Base-by-base conservation (phyloP, 768 basidiomycete species). In the Lactarius hengduanensis region DNA sequence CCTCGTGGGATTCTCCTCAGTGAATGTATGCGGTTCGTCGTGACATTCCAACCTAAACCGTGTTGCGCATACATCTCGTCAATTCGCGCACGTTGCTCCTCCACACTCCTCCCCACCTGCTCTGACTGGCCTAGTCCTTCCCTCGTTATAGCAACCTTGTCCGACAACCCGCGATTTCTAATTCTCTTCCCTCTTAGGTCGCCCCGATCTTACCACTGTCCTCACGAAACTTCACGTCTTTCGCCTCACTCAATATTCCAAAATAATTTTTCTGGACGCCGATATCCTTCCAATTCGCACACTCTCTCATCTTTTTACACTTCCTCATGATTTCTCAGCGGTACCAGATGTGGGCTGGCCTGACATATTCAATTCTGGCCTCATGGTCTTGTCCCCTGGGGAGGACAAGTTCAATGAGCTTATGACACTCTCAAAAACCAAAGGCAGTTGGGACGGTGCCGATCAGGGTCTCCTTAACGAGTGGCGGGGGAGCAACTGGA, bases 291-390 rank as follows among this genome's bases (percentile, higher is more conserved):
- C 93, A 62, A 82, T 93, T 59, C 86, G 90, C 58, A 92, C 96
- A 34, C 80, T 99, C 62, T 90, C 93, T 41, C 95, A 96, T 77
- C 86, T 99, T n/a, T 98, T 99, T 77, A 81, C 82, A 40, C 77
- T 91, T 57, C 84, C 90, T 4, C 81, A 89, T 74, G 88, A 92
- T 68, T 95, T 99, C 74, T 89, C 95, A 50, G 97, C 97, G 10
- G 91, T 89, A 9, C 95, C 97, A 13, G 97, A 99, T 76, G 92
- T 95, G 38, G 97, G 97, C 71, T 99, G 97, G 97, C 97, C 97
- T 47, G 97, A 99, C 77, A 96, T 97, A 68, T 99, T 99, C 81
- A 99, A 99, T 76, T 96, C 96, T 28, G 97, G 97, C 45, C 88
- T 98, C 56, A 83, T 99, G 78, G 94, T 98, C 59, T 77, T 94